Base-by-base conservation (phyloP, 805 yeast species). In the Myxozyma geophila region DNA sequence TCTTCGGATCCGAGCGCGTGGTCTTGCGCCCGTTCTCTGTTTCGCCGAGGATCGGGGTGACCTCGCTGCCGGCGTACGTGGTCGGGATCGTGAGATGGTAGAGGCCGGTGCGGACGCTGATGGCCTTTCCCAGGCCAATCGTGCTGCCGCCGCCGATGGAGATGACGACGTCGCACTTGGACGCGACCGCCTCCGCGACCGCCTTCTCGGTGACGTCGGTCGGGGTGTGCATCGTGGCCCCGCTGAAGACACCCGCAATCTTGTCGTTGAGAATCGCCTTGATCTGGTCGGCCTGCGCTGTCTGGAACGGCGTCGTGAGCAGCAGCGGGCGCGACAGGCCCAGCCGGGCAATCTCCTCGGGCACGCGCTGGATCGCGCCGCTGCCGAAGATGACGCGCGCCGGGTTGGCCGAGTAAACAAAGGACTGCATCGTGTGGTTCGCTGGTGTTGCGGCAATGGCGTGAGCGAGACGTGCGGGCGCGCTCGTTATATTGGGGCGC, bases 361-460 rank as follows among this genome's bases (percentile, higher is more conserved):
- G 49, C 3, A 44, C 17, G 12, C 49, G 49, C 2, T 44, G 12
- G 7, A 44, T 44, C 19, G 23, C 49, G 7, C 49, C 49, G 23
- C 49, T 44, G 49, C 49, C 49, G 7, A 44, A 44, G 23, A 44
- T 44, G 19, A 44, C 49, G 19, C 49, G 49, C 4, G 49, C 49
- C 7, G 49, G 49, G 23, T 44, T 13, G 13, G 49, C 49, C 5
- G 19, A 4, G 49, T 44, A 44, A 19, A 44, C 23, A 19, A 44
- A 44, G 49, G 19, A 13, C 12, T 15, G 12, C 49, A 44, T 44
- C 19, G 49, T 3, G 49, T 44, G 41, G 43, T 12, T 7, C 7
- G 43, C 3, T 13, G 43, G 43, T 2, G 28, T 28, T 28, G 28
- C 5, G 2, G 28, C 28, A 28, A 28, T 28, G 28, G 28, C 28